A percentile compares a stretch with the other conserved stretches of the same genome.
Conservation (phyloP, 2,329 filamentous ascomycete species). For the Arthrobotrys iridis region DNA sequence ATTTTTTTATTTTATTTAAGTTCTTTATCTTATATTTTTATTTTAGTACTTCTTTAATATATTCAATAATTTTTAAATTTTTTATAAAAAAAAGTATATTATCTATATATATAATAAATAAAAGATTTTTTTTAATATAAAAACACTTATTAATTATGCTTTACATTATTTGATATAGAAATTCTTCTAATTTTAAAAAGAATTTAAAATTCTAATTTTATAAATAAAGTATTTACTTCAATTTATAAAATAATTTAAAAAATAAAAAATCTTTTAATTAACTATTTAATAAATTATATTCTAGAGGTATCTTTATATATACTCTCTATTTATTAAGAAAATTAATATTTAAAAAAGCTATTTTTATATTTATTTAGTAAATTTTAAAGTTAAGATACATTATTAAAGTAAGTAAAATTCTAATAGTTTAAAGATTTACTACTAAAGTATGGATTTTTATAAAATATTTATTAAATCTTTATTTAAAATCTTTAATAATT, state of each 20-base stretch:
- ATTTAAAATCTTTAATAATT: slow-evolving; percentile 13
- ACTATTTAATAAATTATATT: neutral
- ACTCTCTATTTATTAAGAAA: neutral
- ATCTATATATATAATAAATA: slow-evolving; percentile 14
- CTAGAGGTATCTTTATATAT: neutral
- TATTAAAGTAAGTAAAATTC: neutral
- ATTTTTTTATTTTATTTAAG: neutral
- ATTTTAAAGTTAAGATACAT: neutral
- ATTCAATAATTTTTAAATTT: neutral
- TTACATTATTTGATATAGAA: slow-evolving; percentile 4
- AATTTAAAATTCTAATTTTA: slow-evolving; percentile 3
- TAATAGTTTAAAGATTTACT: neutral
- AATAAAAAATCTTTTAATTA: neutral
- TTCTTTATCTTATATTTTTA: slow-evolving; percentile 24
- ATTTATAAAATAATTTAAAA: slow-evolving; percentile 11
- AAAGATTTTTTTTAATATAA: slow-evolving; percentile 20
- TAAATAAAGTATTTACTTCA: neutral
- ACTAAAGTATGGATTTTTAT: slow-evolving; percentile 8
- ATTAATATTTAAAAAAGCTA: neutral
- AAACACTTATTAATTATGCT: slow-evolving; percentile 21
- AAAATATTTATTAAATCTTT: slow-evolving; percentile 5
- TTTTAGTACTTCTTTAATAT: slow-evolving; percentile 4
- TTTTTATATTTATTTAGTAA: slow-evolving; percentile 14
- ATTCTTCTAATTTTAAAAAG: neutral
- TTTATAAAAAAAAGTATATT: slow-evolving; percentile 19